Evolutionary conservation across 2,329 filamentous ascomycete genomes (phyloP).

Genomic region (Kalmusia sp.): DNA sequence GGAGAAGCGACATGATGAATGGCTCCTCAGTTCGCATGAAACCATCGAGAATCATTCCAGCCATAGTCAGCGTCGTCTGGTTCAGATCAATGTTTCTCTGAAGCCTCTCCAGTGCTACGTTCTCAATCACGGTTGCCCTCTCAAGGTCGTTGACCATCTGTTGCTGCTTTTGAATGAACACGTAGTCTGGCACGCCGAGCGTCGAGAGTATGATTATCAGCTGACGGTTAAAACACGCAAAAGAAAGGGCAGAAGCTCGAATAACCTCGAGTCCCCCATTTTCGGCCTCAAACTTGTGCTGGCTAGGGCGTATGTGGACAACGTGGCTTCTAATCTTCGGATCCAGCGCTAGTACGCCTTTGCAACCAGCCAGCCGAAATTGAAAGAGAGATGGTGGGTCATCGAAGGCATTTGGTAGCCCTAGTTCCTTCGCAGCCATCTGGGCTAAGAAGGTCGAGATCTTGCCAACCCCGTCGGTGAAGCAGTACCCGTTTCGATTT

Average conservation of each 20-base stretch:
- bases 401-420: constrained; percentile 60
- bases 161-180: constrained; percentile 73
- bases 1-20: constrained; percentile 79
- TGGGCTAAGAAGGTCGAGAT: constrained; percentile 81
- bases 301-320: constrained; percentile 81
- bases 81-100: constrained; percentile 84
- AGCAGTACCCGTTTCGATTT: constrained; percentile 70
- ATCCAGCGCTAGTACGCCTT: constrained; percentile 84
- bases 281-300: constrained; percentile 81
- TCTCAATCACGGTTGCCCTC: constrained; percentile 70
- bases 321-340: constrained; percentile 70
- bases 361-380: constrained; percentile 90
- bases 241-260: constrained; percentile 75
- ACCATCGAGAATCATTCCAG: constrained; percentile 77
- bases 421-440: constrained; percentile 75
- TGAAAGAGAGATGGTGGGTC: constrained; percentile 82
- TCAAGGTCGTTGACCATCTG: constrained; percentile 73
- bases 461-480: constrained; percentile 92
- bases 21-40: constrained; percentile 80
- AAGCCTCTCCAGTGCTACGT: constrained; percentile 71
- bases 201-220: constrained; percentile 84
- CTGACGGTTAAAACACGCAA: constrained; percentile 86
- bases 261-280: constrained; percentile 85
- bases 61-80: constrained; percentile 75
- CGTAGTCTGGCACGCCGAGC: constrained; percentile 71